A percentile compares a stretch with the other conserved stretches of the same genome.
phyloP scores from a whole-genome alignment of 2,329 filamentous ascomycete species.

The Pseudocercospora ulei region DNA sequence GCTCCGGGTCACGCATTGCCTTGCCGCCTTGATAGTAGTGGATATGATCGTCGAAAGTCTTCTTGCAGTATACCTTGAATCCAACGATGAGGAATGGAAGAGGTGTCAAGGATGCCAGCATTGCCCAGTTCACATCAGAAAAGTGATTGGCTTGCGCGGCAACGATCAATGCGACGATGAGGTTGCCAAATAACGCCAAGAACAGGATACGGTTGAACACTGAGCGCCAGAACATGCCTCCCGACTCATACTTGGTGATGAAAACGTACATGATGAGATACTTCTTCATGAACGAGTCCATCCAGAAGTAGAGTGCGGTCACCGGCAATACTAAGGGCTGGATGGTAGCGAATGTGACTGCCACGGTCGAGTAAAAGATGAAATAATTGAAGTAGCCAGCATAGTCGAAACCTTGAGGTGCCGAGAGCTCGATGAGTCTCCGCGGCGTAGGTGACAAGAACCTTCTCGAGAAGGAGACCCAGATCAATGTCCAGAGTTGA shows the following conservation, averaged over 20 bases:
- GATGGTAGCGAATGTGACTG: constrained; percentile 70
- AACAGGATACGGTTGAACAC: constrained; percentile 90
- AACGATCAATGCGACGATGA: constrained; percentile 66
- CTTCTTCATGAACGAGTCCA: constrained; percentile 88
- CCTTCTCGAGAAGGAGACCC: constrained; percentile 73
- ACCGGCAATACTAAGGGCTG: constrained; percentile 82
- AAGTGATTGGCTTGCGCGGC: constrained; percentile 40
- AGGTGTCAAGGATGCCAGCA: constrained; percentile 58
- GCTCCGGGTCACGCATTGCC: constrained; percentile 38
- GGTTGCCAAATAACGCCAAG: constrained; percentile 64
- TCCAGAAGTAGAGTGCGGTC: constrained; percentile 75
- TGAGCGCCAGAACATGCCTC: constrained; percentile 82
- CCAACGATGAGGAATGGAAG: constrained; percentile 65
- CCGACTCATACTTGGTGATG: constrained; percentile 91
- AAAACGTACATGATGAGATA: constrained; percentile 88
- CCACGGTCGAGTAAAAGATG: constrained; percentile 83
- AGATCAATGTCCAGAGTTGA: constrained; percentile 74
- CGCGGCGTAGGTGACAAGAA: constrained; percentile 82
- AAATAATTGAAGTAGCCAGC: constrained; percentile 98
- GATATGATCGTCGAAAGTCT: constrained; percentile 65
- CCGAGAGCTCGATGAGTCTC: constrained; percentile 83
- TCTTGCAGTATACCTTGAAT: constrained; percentile 80
- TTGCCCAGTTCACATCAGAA: constrained; percentile 41
- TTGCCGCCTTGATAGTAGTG: constrained; percentile 67
- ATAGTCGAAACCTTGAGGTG: constrained; percentile 87